A percentile compares a stretch with the other conserved stretches of the same genome.
Conservation (phyloP, 108 stramenopile species). For the Tribonema minus region DNA sequence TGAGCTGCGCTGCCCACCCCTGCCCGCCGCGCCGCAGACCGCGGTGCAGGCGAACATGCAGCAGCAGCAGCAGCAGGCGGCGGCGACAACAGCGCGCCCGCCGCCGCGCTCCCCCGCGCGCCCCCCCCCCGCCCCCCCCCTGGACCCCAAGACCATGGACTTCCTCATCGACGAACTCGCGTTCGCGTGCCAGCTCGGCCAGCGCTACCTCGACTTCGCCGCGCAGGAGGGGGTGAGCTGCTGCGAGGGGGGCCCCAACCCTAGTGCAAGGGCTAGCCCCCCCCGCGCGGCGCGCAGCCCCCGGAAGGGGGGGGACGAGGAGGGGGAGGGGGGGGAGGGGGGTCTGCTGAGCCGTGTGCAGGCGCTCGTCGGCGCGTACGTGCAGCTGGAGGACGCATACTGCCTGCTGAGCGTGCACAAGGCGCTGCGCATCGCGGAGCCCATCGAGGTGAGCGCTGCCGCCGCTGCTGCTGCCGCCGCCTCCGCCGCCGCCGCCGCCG, state of each 20-base stretch:
- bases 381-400: constrained; percentile 42
- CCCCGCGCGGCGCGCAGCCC: neutral
- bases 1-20: neutral
- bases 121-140: too few relatives aligned
- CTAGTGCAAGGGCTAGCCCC: neutral
- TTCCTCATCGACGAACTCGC: constrained; percentile 38
- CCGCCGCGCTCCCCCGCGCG: neutral
- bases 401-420: constrained; percentile 28
- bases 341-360: neutral
- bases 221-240: neutral
- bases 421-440: constrained; percentile 38
- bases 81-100: neutral
- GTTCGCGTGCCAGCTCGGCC: constrained; percentile 32
- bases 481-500: too few relatives aligned
- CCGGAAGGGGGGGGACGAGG: neutral
- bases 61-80: neutral
- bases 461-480: too few relatives aligned
- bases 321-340: neutral
- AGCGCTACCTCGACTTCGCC: constrained; percentile 35
- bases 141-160: constrained; percentile 30
- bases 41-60: neutral
- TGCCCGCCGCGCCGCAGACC: constrained; percentile 1
- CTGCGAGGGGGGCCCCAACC: neutral
- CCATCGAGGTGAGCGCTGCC: constrained; percentile 28
- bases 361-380: constrained; percentile 31